phyloP scores from a whole-genome alignment of 495 filamentous ascomycete species.

The Neurospora tetraspora region DNA sequence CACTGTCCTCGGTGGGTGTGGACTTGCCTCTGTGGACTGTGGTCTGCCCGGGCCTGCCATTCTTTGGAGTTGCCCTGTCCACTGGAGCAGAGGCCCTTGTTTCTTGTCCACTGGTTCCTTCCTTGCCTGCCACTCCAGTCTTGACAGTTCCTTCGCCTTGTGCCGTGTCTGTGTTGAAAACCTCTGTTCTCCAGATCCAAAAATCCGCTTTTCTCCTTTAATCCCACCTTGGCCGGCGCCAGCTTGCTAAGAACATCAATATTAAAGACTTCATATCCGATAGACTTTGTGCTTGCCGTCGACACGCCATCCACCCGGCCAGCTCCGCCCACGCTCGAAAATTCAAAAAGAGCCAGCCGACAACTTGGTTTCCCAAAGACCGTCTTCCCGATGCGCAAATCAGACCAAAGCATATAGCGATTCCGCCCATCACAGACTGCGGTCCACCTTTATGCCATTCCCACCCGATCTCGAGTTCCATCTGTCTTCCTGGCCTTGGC shows the following conservation, averaged over 20 bases:
- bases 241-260: not conserved
- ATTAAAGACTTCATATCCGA: not conserved
- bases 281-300: not conserved
- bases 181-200: constrained; percentile 20
- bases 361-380: not conserved
- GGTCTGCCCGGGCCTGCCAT: not conserved
- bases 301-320: not conserved
- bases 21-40: not conserved
- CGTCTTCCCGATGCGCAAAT: not conserved
- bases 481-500: not conserved
- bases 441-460: not conserved
- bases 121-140: not conserved
- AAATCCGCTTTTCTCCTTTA: constrained; percentile 21
- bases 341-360: not conserved
- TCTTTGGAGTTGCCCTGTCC: not conserved
- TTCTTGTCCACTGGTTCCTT: not conserved
- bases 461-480: not conserved
- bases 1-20: not conserved
- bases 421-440: not conserved
- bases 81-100: no score
- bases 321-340: not conserved
- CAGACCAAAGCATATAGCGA: not conserved
- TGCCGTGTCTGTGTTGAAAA: constrained; percentile 7
- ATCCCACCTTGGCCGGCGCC: not conserved
- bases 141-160: not conserved